Percentiles rank a stretch among this genome's conserved stretches.
These are phyloP conservation scores for Hypoxylon rickii DNA, from an alignment of 495 filamentous ascomycete species.

Conservation along the genomic window DNA sequence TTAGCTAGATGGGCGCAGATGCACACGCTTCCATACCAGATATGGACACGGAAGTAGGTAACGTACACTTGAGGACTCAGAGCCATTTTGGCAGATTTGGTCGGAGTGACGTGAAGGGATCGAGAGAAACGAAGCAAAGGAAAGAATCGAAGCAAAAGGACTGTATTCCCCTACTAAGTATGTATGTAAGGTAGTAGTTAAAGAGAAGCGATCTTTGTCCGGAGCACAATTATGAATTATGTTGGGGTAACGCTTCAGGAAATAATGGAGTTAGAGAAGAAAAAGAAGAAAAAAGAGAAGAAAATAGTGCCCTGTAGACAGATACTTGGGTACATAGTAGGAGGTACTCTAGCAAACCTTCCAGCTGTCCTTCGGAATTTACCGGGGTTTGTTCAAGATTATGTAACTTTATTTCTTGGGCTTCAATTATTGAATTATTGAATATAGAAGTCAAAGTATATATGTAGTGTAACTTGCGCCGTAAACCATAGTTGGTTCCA, in stretches of 20 bases:
- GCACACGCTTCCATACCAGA: conserved; percentile 4
- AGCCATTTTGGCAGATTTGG: conserved; percentile 53
- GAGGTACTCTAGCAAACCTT: too few species aligned
- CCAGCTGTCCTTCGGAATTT: too few species aligned
- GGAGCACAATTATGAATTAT: too few species aligned
- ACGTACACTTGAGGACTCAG: conserved; percentile 58
- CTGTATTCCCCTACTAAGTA: background rate
- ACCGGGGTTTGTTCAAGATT: too few species aligned
- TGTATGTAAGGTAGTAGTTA: too few species aligned
- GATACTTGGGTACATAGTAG: too few species aligned
- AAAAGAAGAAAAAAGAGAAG: background rate
- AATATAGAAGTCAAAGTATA: too few species aligned
- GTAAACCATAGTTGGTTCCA: too few species aligned
- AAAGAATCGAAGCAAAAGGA: background rate
- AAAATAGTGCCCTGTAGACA: background rate
- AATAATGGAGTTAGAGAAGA: background rate
- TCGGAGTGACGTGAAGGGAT: background rate
- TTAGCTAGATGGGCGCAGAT: conserved; percentile 12
- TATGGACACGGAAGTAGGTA: conserved; percentile 9
- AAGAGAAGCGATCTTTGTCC: too few species aligned
- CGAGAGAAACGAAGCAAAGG: background rate
- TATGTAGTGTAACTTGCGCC: too few species aligned
- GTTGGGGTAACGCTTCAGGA: background rate
- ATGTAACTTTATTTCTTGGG: too few species aligned
- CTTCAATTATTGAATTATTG: too few species aligned